A percentile compares a stretch with the other conserved stretches of the same genome.
phyloP scores from a whole-genome alignment of 108 stramenopile genomes.

The Bacterosira constricta region DNA sequence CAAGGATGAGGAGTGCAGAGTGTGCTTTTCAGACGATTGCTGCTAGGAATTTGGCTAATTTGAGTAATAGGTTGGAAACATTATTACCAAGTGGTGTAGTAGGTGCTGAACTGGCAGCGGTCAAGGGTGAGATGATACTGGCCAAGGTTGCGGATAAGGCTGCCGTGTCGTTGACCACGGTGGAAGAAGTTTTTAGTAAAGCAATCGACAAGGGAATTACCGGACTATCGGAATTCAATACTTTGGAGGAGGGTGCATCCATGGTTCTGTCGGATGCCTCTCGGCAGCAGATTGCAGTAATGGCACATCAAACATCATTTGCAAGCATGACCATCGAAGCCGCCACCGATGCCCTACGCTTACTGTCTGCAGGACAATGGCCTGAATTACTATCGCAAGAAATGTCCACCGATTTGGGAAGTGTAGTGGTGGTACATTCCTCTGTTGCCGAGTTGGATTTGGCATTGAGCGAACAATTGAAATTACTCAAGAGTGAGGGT shows the following conservation, averaged over 20 bases:
- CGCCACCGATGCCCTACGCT: slow-evolving; percentile 63
- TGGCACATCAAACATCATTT: slow-evolving; percentile 77
- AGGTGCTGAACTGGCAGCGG: slow-evolving; percentile 71
- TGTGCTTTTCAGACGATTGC: slow-evolving; percentile 71
- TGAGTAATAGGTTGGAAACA: slow-evolving; percentile 66
- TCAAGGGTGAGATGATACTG: slow-evolving; percentile 79
- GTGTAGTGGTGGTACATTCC: slow-evolving; percentile 66
- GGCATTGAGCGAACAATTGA: slow-evolving; percentile 67
- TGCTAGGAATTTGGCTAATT: slow-evolving; percentile 58
- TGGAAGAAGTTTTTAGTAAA: slow-evolving; percentile 67
- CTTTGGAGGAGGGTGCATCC: slow-evolving; percentile 40
- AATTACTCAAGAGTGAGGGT: slow-evolving; percentile 82
- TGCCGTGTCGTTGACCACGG: slow-evolving; percentile 59
- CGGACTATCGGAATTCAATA: slow-evolving; percentile 51
- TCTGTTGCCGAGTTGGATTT: slow-evolving; percentile 68
- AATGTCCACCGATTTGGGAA: slow-evolving; percentile 72
- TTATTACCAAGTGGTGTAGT: slow-evolving; percentile 64
- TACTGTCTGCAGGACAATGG: slow-evolving; percentile 86
- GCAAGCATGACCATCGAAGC: slow-evolving; percentile 65
- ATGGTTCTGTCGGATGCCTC: slow-evolving; percentile 53
- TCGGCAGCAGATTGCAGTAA: slow-evolving; percentile 67
- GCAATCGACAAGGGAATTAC: slow-evolving; percentile 37
- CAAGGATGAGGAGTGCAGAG: slow-evolving; percentile 74
- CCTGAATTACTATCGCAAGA: slow-evolving; percentile 74
- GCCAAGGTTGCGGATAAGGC: slow-evolving; percentile 79